These are phyloP conservation scores for Trametes pubescens DNA, from an alignment of 1,284 basidiomycete species.

Conservation along the genomic window DNA sequence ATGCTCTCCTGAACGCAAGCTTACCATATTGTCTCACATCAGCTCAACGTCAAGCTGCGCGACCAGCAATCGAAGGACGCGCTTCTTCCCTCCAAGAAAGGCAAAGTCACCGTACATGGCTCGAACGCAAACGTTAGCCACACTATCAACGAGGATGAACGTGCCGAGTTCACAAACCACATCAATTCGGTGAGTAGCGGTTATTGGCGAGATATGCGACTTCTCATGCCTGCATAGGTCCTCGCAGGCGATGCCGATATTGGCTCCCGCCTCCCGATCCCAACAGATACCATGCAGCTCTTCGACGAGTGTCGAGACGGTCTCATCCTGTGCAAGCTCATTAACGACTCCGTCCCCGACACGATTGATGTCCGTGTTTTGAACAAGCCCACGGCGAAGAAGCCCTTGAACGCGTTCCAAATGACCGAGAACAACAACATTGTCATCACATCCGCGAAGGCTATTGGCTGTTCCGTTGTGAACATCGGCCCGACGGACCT, in stretches of 20 bases:
- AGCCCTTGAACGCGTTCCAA: constrained; percentile 94
- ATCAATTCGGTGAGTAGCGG: constrained; percentile 82
- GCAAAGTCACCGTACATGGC: constrained; percentile 95
- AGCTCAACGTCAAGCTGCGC: constrained; percentile 87
- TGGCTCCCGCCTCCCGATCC: constrained; percentile 87
- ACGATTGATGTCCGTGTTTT: constrained; percentile 99
- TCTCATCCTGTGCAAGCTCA: constrained; percentile 96
- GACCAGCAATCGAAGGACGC: constrained; percentile 56
- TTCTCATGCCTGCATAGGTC: constrained; percentile 59
- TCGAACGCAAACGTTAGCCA: constrained; percentile 97
- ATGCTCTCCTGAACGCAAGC: neutral
- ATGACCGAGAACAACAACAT: constrained; percentile 99
- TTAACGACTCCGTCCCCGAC: constrained; percentile 98
- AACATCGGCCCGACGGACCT: constrained; percentile 97
- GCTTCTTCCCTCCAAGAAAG: constrained; percentile 77
- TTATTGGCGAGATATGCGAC: neutral
- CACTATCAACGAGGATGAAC: constrained; percentile 98
- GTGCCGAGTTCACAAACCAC: constrained; percentile 95
- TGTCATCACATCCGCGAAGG: constrained; percentile 95
- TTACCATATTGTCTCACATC: constrained; percentile 9
- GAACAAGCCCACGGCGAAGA: constrained; percentile 83
- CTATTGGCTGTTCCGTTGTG: constrained; percentile 97
- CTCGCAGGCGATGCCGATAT: constrained; percentile 92
- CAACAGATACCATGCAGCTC: constrained; percentile 98
- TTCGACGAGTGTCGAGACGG: constrained; percentile 98